These are phyloP conservation scores for Backusella parvicylindrica DNA, from an alignment of 192 early-diverging fungal genomes.

Conservation along the genomic window DNA sequence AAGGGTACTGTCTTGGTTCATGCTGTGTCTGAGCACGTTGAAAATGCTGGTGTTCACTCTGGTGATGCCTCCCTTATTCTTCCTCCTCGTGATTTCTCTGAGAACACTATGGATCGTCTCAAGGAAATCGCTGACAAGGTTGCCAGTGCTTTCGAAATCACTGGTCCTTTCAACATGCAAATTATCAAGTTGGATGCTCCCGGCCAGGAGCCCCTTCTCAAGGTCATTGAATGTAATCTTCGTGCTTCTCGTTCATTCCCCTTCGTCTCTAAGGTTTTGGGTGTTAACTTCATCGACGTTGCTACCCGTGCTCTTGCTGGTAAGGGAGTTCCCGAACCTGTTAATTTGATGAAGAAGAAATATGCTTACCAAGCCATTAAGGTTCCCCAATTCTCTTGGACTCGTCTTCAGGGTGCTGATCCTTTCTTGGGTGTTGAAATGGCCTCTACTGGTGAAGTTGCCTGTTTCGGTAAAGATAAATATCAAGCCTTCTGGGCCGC, in stretches of 20 bases:
- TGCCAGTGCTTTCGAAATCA: constrained; percentile 87
- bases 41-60: constrained; percentile 97
- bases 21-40: constrained; percentile 93
- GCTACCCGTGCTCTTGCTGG: constrained; percentile 81
- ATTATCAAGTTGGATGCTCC: constrained; percentile 65
- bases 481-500: constrained; percentile 83
- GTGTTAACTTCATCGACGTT: constrained; percentile 86
- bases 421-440: constrained; percentile 98
- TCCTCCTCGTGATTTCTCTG: constrained; percentile 62
- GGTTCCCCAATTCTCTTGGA: constrained; percentile 96
- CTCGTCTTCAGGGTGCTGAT: constrained; percentile 91
- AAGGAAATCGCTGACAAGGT: constrained; percentile 84
- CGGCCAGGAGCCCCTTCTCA: constrained; percentile 52
- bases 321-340: constrained; percentile 53
- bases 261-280: constrained; percentile 94
- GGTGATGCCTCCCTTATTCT: constrained; percentile 94
- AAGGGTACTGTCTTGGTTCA: constrained; percentile 83
- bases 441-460: constrained; percentile 97
- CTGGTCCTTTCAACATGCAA: constrained; percentile 99
- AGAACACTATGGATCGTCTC: constrained; percentile 53
- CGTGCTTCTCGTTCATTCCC: constrained; percentile 98
- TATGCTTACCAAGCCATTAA: constrained; percentile 86
- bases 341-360: constrained; percentile 52
- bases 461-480: constrained; percentile 91
- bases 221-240: constrained; percentile 98